Evolutionary conservation across 2,329 filamentous ascomycete genomes (phyloP), one percentile per base, ranked within the genome.

Genomic region (Hymenoscyphus fructigenus): DNA sequence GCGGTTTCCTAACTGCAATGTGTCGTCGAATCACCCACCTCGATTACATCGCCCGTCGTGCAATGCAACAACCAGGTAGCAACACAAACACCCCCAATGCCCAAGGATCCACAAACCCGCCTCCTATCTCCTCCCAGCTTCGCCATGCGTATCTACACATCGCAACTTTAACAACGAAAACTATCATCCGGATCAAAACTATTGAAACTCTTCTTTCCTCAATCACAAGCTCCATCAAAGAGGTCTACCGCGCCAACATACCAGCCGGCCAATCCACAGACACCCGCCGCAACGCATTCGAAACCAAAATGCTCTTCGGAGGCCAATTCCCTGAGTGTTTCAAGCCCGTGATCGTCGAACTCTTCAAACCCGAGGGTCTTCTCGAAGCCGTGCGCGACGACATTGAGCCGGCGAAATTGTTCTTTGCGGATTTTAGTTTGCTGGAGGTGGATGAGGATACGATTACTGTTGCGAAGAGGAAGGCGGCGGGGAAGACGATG

Each of bases 1-100:
- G 92, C 14, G 86, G 87, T 23, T 89, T 94, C 68, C 81, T 96
- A 26, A 86, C 86, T 29, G 87, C 90, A 34, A 82, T 88, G 58
- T 91, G 87, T 75, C 87, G 87, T 50, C 85, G 88, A 34, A 80
- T 93, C 26, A 76, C 79, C 3, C 83, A 87, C 67, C 78, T 91
- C 68, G 82, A 87, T 62, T 75, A 71, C 57, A 75, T 75, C 38
- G 74, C 74, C 7, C 71, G 71, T 15, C 75, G 72, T 68, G 72
- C 73, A 5, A 73, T 75, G 14, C 62, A n/a, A 60, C 65, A 10
- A 58, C 63, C 34, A 67, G 67, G 28, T 61, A 59, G 17, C 59
- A 61, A 62, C 10, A 56, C 53, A 23, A 55, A 61, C 28, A 59
- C 60, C 60, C 61, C 28, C 64, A 66, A 55, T 55, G 62, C 47